These are phyloP conservation scores for Pyrenophora teres DNA, from an alignment of 2,329 filamentous ascomycete species.

Conservation along the genomic window DNA sequence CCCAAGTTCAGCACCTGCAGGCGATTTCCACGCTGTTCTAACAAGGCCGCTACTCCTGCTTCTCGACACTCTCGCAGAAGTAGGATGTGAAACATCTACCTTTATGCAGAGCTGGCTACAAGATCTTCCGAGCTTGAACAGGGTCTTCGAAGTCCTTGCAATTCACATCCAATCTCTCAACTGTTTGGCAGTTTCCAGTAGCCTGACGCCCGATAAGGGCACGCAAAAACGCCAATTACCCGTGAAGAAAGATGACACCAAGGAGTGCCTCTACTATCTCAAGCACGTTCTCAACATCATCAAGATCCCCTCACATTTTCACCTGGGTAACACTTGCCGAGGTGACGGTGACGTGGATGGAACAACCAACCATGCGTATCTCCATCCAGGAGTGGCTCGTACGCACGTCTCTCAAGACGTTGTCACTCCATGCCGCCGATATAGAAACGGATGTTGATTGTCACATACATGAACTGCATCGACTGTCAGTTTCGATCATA, in stretches of 20 bases:
- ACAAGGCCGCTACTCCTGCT: constrained; percentile 80
- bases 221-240: constrained; percentile 1
- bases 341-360: constrained; percentile 58
- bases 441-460: constrained; percentile 44
- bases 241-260: constrained; percentile 64
- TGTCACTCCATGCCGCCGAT: constrained; percentile 53
- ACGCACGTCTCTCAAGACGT: constrained; percentile 67
- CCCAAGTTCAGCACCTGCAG: constrained; percentile 41
- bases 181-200: constrained; percentile 30
- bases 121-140: constrained; percentile 59
- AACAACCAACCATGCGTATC: constrained; percentile 55
- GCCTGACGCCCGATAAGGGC: constrained; percentile 17
- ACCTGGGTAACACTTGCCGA: constrained; percentile 73
- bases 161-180: constrained; percentile 39
- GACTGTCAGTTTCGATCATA: constrained; percentile 67
- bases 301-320: constrained; percentile 67
- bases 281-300: constrained; percentile 75
- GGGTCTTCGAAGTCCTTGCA: constrained; percentile 49
- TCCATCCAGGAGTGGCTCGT: constrained; percentile 69
- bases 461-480: constrained; percentile 67
- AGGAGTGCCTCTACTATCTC: constrained; percentile 78
- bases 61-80: constrained; percentile 76
- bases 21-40: constrained; percentile 73
- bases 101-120: constrained; percentile 82
- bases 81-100: constrained; percentile 74